Base-by-base conservation (phyloP, 1,139 yeast genomes). In the Hanseniaspora uvarum region DNA sequence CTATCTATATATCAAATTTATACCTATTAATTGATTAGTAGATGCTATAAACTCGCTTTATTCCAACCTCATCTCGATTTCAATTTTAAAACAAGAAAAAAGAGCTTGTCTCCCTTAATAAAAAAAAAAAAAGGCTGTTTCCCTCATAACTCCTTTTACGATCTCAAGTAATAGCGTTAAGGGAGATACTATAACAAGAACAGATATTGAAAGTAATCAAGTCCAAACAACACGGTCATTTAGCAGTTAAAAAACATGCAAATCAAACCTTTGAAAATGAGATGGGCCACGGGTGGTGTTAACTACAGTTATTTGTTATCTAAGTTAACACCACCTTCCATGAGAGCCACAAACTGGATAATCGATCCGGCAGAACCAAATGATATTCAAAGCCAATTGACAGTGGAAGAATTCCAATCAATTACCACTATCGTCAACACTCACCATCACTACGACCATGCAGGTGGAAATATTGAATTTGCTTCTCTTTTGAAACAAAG, bases 371-470 rank as follows among this genome's bases (percentile, higher is more conserved):
- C 98, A 0, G 86, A 83, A 61, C 87, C 94, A 0, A 69, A 73
- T 7, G 94, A 84, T 54, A 74, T 73, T 2, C 55, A 73, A 28
- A 68, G 73, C 33, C 65, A 67, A 50, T 63, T 75, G 56, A 63
- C 65, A 26, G 57, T 63, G 1, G 54, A 61, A 14, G 74, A 72
- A 34, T 65, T 68, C 49, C 61, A 71, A 18, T 70, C 74, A 36
- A 70, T 89, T 56, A 74, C 74, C 51, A 88, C 92, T 1, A 83
- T 92, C 58, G 94, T 86, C 54, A 92, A 92, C 67, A 92, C 98
- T 1, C 98, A 92, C 65, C 97, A 94, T 66, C 98, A 92, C 66
- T 78, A 80, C 62, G 99, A 92, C 65, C 98, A 92, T 68, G 76
- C 96, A 1, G 96, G 86, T 23, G 99, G 99, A 1, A 92, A 92